phyloP scores from a whole-genome alignment of 208 protist species.

The Acanthamoeba sp. region DNA sequence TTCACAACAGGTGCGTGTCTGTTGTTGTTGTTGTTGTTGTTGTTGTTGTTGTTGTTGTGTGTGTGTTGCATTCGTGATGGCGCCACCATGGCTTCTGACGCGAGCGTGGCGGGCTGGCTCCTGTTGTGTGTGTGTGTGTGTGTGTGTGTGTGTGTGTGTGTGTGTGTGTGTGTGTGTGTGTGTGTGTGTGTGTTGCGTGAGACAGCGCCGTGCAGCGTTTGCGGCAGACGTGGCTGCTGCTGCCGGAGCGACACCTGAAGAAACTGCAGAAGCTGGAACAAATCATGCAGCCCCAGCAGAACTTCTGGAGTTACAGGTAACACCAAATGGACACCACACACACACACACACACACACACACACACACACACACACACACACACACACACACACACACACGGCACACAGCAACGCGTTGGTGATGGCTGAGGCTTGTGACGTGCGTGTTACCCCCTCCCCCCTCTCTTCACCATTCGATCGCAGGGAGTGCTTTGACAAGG shows the following conservation, averaged over 20 bases:
- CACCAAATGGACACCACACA: too few species aligned
- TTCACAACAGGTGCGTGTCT: background rate
- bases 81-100: too few species aligned
- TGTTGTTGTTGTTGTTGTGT: background rate
- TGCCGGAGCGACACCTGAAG: conserved; percentile 52
- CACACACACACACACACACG: background rate
- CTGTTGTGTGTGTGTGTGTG: background rate
- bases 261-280: conserved; percentile 54
- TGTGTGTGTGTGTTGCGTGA: background rate
- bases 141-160: background rate
- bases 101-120: too few species aligned
- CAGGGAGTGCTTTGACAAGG: conserved; percentile 61
- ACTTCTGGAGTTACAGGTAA: conserved; percentile 46
- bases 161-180: background rate
- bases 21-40: background rate
- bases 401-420: too few species aligned
- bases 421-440: too few species aligned
- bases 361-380: too few species aligned
- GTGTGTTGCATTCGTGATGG: too few species aligned
- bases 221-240: conserved; percentile 23
- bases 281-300: conserved; percentile 62
- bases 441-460: background rate
- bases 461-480: background rate
- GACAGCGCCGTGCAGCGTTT: conserved; percentile 46
- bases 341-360: background rate